Base-by-base conservation (phyloP, 345 rosid genomes). In the Eucalyptus cloeziana region DNA sequence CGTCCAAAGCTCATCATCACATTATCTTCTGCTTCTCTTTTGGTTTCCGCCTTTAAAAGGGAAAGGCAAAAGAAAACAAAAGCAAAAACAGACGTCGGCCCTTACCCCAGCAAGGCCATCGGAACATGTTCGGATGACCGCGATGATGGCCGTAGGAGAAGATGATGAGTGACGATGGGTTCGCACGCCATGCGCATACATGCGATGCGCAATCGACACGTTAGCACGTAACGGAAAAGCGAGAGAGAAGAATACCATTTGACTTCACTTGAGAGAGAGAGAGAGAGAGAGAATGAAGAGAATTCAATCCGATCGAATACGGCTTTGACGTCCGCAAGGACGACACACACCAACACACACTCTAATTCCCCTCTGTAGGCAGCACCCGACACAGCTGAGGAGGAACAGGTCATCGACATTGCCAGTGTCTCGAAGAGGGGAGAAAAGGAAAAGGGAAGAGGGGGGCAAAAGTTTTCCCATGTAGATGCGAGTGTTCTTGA, bases 241-340 rank as follows among this genome's bases (percentile, higher is more conserved):
- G 85, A 87, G 85, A 33, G 81, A 88, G 89, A 86, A 89, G 91
- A 88, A 90, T 40, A 58, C 87, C 88, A 86, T 94, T 92, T 93
- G 98, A 95, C 97, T 93, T 93, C 92, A 44, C 88, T 90, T 88
- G 92, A 89, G 87, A 89, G 91, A 89, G 19, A 89, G 19, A 86
- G 83, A 91, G 88, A 67, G 85, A 86, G 76, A 90, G 88, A 92
- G 91, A 92, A 90, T 83, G 93, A 89, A 91, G 89, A 92, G 91
- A 91, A 94, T 94, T 95, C 91, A 94, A 96, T 93, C 95, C 83
- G 93, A 96, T 96, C 92, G 93, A 95, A 96, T 96, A 90, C 91
- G 92, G 91, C 85, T 94, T 96, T 96, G 98, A 96, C 98, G 98
- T 97, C 98, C 99, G 97, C 98, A 94, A 97, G 97, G 64, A 86